Evolutionary conservation across 176 grass and related monocot species (phyloP), one percentile per base, ranked within the genome.

Genomic region (Carex scoparia): DNA sequence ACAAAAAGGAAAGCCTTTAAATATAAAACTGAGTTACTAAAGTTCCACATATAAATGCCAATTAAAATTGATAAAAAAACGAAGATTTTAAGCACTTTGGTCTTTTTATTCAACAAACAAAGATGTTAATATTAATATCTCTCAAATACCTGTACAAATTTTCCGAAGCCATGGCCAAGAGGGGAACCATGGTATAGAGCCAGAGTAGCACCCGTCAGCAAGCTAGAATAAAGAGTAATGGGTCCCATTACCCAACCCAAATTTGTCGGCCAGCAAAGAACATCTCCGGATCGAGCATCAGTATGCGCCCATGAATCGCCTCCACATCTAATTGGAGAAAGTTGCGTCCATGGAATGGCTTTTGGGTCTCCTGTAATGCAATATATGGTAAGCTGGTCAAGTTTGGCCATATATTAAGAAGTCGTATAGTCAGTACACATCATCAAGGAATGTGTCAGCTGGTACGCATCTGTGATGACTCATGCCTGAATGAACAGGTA

Each of bases 241-340:
- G 95, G 95, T 80, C 95, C 95, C 95, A 98, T 93, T 62, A 93
- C 95, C 95, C 95, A 98, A 12, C 95, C 95, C 54, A 98, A 87
- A 87, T 95, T 98, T 70, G 95, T 98, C 11, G 93, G 93, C 95
- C 93, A 98, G 42, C 91, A 95, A 79, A 80, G 82, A 51, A 95
- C 85, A 86, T 98, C 95, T 68, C 84, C 85, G 58, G 91, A 56
- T 23, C 33, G 84, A 83, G 87, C 11, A 89, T 98, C 93, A 84
- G 88, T 65, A 98, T 98, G 93, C 28, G 85, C 93, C 95, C 93
- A 95, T 13, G 91, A 73, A 87, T 98, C 95, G 73, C 88, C 83
- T 81, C 58, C 65, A 67, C 86, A 92, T 92, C 95, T 90, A 77
- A 98, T 85, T 83, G 95, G 89, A 85, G 86, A 89, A 90, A 89